Base-by-base conservation (phyloP, 2,329 filamentous ascomycete genomes). In the Diplodia scrobiculata region DNA sequence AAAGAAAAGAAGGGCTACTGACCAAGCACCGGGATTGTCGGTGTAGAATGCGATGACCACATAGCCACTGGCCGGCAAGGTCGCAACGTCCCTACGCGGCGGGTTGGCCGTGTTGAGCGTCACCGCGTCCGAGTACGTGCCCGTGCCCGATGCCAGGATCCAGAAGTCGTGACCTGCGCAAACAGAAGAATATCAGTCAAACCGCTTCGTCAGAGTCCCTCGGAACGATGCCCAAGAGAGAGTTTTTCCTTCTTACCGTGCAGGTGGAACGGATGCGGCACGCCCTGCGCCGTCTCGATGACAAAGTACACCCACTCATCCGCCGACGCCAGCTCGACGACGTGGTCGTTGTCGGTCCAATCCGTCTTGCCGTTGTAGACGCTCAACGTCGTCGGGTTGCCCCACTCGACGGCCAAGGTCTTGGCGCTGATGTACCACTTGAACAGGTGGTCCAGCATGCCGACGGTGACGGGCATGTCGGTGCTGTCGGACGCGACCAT, bases 81-180 rank as follows among this genome's bases (percentile, higher is more conserved):
- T 71, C 14, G 72, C 72, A 9, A 73, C 72, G 67, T 78, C 76
- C 19, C 77, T 70, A 3, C 75, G 70, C 7, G 71, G 68, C 14
- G 76, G 76, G 65, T 77, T 76, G 48, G 70, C 65, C 29, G 74
- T 69, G 38, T 74, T 73, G 7, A 75, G 51, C 7, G 67, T 58
- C 4, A 70, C 69, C 0, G 63, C 55, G 47, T 58, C 52, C 38
- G 67, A 64, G 45, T 67, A 71, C 5, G 71, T 69, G 3, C 66
- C 70, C 2, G 71, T 71, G 27, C 63, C 70, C 29, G 70, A 77
- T 19, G 78, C 77, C 6, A 87, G 73, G 10, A 86, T 76, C 73
- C 84, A 81, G 76, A 86, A 86, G 70, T 86, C 82, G 72, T 85
- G 80, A 2, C 82, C 70, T 84, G 47, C 21, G n/a, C 10, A 9